Base-by-base conservation (phyloP, 2,329 filamentous ascomycete genomes). In the Diplocarpon mali region DNA sequence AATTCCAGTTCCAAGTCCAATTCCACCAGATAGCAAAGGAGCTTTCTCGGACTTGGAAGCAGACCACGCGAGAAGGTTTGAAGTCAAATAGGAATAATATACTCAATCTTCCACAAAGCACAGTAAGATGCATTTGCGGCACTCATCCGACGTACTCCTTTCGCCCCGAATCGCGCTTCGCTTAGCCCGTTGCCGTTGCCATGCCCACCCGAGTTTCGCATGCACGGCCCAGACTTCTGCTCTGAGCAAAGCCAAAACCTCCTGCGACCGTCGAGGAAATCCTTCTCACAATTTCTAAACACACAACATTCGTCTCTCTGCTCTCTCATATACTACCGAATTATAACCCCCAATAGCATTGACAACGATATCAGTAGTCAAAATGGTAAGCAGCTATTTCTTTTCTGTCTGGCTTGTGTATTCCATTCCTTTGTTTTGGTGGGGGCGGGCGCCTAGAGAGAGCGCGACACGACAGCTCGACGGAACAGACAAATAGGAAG, bases 131-230 rank as follows among this genome's bases (percentile, higher is more conserved):
- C 3, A 16, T 3, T 32, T 32, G 30, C 3, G 5, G 9, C 27
- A 12, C 15, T 11, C 8, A 17, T 34, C 10, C 28, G 14, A 9
- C 11, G 28, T 35, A n/a, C 29, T 30, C 30, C 12, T 28, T 8
- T 14, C 30, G 29, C 5, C n/a, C 14, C n/a, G 13, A 32, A 29
- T 16, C 31, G n/a, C 15, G 30, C 39, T 7, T 35, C 28, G 28
- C 14, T 9, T 32, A 32, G 30, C 30, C 10, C n/a, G 20, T 28
- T 24, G 12, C 30, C 37, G 35, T 39, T 40, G 35, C 38, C 27
- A 11, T 42, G 41, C 40, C 45, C 29, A 42, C 38, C 37, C 30
- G n/a, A 14, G 30, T 32, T 12, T 32, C n/a, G 11, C 30, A 14
- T 32, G 20, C 20, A 24, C 20, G 20, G 20, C 20, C 20, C 20